These are phyloP conservation scores for Colletotrichum eremochloae DNA, from an alignment of 2,329 filamentous ascomycete genomes.

Conservation along the genomic window DNA sequence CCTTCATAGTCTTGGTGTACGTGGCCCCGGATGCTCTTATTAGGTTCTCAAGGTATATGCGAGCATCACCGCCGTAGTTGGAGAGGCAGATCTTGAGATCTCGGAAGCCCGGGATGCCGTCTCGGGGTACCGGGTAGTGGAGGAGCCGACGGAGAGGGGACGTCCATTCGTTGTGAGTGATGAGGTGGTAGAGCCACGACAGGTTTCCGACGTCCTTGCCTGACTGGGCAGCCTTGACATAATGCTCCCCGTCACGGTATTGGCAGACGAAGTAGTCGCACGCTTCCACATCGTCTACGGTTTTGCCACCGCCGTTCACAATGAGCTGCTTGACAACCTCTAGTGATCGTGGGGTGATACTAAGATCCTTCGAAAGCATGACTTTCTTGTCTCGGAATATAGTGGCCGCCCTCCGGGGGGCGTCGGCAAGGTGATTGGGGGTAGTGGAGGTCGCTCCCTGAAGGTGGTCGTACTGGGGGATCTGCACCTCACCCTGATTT, in stretches of 20 bases:
- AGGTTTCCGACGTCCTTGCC: slow-evolving; percentile 92
- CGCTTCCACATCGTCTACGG: slow-evolving; percentile 74
- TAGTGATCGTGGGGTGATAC: slow-evolving; percentile 75
- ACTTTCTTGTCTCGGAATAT: slow-evolving; percentile 85
- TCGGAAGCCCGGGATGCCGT: slow-evolving; percentile 84
- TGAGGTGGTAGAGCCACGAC: slow-evolving; percentile 93
- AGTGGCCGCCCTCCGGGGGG: slow-evolving; percentile 66
- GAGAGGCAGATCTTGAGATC: slow-evolving; percentile 87
- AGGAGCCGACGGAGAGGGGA: slow-evolving; percentile 85
- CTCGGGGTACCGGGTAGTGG: slow-evolving; percentile 87
- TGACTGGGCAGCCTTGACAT: slow-evolving; percentile 79
- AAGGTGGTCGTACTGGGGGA: slow-evolving; percentile 71
- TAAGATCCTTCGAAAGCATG: slow-evolving; percentile 81
- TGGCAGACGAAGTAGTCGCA: slow-evolving; percentile 90
- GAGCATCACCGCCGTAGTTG: slow-evolving; percentile 95
- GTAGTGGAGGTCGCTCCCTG: slow-evolving; percentile 73
- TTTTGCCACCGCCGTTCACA: slow-evolving; percentile 74
- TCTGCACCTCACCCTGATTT: slow-evolving; percentile 67
- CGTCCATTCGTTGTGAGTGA: slow-evolving; percentile 90
- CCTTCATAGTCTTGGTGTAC: slow-evolving; percentile 95
- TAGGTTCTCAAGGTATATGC: slow-evolving; percentile 93
- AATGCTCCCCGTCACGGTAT: slow-evolving; percentile 85
- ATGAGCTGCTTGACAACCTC: slow-evolving; percentile 80
- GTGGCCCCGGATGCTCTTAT: slow-evolving; percentile 86
- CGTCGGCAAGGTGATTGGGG: slow-evolving; percentile 59